Evolutionary conservation across 148 eudicot genomes (phyloP), one percentile per base, ranked within the genome.

Genomic region (Cornus florida): DNA sequence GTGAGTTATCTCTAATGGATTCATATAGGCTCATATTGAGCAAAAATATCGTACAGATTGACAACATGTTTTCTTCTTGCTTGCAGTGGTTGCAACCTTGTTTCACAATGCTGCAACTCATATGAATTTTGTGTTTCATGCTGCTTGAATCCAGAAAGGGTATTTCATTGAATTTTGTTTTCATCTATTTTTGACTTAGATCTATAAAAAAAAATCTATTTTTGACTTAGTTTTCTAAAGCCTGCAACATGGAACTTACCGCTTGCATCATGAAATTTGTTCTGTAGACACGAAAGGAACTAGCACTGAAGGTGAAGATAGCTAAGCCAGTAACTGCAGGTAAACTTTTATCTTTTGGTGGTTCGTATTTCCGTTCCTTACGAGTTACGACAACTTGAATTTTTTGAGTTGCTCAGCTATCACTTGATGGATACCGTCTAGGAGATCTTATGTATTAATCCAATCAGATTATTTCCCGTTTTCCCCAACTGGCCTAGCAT

Each of bases 121-220:
- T 96, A 96, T 75, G 99, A 96, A 80, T 91, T 83, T 74, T 96
- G 99, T 87, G 99, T 96, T 79, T 92, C 99, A 62, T 96, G 99
- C 85, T 96, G 99, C 91, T 87, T 93, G 78, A 86, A 88, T 88
- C 99, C 99, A 3, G 82, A 81, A 70, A 83, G 76, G 88, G 98
- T 94, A 86, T 81, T 33, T 79, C 67, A 22, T 17, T 62, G 22
- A 62, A 19, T 4, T 62, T 17, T 20, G 66, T 62, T 53, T 5
- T 13, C 5, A 57, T 57, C 7, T n/a, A 62, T 19, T 20, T 62
- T 62, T 62, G 23, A 17, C 22, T 53, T 53, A 12, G 17, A 12
- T 20, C 3, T 20, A 1, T 62, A n/a, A 57, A 62, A 28, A 28
- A 28, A 28, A 28, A 28, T 57, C 7, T n/a, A 62, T 19, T 20